Conservation (phyloP, 148 eudicot genomes). For the Camellia lanceoleosa region DNA sequence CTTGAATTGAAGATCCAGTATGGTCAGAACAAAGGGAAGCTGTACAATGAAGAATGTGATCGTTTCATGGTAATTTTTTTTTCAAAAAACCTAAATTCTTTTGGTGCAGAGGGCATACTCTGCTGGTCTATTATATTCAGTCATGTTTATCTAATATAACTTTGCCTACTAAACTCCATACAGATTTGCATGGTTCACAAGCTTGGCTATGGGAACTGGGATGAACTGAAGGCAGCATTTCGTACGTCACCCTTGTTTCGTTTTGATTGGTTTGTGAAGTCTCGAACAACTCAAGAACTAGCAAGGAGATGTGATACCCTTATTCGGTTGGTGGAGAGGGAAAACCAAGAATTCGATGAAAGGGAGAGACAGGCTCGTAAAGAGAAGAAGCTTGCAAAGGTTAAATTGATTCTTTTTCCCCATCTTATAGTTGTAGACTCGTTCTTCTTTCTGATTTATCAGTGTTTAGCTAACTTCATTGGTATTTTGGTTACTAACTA, state of each 20-base stretch:
- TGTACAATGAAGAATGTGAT: slow-evolving; percentile 98
- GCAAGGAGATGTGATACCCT: slow-evolving; percentile 98
- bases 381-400: slow-evolving; percentile 98
- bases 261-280: slow-evolving; percentile 97
- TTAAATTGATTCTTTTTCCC: slow-evolving; percentile 11
- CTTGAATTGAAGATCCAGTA: slow-evolving; percentile 92
- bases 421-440: neutral
- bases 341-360: slow-evolving; percentile 94
- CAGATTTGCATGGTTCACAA: slow-evolving; percentile 98
- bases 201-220: slow-evolving; percentile 99
- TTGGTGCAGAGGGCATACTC: neutral
- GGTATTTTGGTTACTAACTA: neutral
- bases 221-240: slow-evolving; percentile 93
- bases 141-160: neutral
- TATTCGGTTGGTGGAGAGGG: slow-evolving; percentile 83
- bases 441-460: neutral
- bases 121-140: neutral
- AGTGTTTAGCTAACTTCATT: neutral
- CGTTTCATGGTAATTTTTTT: slow-evolving; percentile 75
- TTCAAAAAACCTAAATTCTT: neutral
- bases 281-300: slow-evolving; percentile 95
- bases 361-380: slow-evolving; percentile 97
- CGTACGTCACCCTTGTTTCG: slow-evolving; percentile 88
- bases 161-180: neutral
- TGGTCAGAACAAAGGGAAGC: slow-evolving; percentile 99